Conservation (phyloP, 106 monocot genomes). For the Acanthochlamys bracteata region DNA sequence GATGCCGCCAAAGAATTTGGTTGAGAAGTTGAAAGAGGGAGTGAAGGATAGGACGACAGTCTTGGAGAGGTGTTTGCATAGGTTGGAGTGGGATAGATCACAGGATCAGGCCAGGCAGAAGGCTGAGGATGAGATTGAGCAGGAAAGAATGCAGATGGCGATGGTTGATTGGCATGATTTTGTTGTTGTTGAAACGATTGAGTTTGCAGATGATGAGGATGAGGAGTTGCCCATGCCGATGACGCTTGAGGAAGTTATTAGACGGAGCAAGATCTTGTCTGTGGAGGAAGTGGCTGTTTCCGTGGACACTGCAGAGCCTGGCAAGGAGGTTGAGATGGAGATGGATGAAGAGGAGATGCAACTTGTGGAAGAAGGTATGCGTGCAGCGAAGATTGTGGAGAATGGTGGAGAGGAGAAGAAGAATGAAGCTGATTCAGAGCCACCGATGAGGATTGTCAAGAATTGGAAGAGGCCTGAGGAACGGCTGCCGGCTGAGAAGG, state of each 20-base stretch:
- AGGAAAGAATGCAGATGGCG: conserved; percentile 89
- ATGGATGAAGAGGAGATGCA: conserved; percentile 98
- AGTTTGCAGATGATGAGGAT: conserved; percentile 94
- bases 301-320: conserved; percentile 41
- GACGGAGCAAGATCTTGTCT: conserved; percentile 60
- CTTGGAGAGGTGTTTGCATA: conserved; percentile 81
- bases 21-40: conserved; percentile 44
- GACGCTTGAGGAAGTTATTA: conserved; percentile 81
- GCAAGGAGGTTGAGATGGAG: conserved; percentile 93
- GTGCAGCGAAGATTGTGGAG: conserved; percentile 59
- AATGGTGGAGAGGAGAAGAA: conserved; percentile 39
- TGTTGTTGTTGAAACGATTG: conserved; percentile 91
- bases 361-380: conserved; percentile 94
- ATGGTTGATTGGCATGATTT: conserved; percentile 99
- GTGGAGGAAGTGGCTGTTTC: conserved; percentile 24
- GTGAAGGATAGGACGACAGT: conserved; percentile 53
- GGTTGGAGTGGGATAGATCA: conserved; percentile 94
- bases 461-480: conserved; percentile 98
- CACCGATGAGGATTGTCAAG: conserved; percentile 95
- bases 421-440: conserved; percentile 50
- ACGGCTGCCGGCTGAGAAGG: conserved; percentile 64
- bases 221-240: conserved; percentile 75
- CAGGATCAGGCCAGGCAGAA: conserved; percentile 95
- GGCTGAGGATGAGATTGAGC: conserved; percentile 97
- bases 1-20: conserved; percentile 67